Evolutionary conservation across 108 stramenopile genomes (phyloP), one percentile per base, ranked within the genome.

Genomic region (Cyclotella choctawhatcheeana): DNA sequence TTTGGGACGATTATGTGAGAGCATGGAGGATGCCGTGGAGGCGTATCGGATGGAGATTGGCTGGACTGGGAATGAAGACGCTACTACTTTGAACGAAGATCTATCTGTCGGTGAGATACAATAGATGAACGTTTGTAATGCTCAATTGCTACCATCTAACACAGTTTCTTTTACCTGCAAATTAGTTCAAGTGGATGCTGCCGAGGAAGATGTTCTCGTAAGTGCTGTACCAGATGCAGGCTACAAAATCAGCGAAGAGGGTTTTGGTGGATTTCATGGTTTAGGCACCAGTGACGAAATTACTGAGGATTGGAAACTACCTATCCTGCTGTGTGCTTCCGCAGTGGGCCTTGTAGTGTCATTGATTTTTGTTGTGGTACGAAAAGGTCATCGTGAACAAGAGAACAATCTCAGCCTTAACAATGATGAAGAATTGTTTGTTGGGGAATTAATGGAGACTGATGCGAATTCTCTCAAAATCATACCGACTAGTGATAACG

Each of bases 151-250:
- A 24, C 10, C 51, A 52, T 18, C 10, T 52, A 1, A 18, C 18
- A 25, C 51, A 5, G 63, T 51, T 2, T 47, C 52, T 3, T 72
- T 72, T 37, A 60, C 51, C n/a, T 72, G 54, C 34, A 48, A 72
- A 52, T 63, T 72, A 26, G 60, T 32, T 27, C 2, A 37, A 5
- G 51, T 18, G n/a, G 47, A 44, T 20, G 71, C 58, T 24, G 24
- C 14, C 0, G 51, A 62, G 4, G 61, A 33, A 8, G 33, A 33
- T 5, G 40, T 50, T n/a, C 18, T n/a, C 18, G 47, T 10, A n/a
- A 48, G n/a, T 51, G 47, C 12, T 48, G 47, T n/a, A 48, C 47
- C 47, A n/a, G 18, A 10, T 48, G 47, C 17, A 16, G 35, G 21
- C 6, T 60, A 40, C 29, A 56, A 30, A 30, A 12, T 1, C 10